These are phyloP conservation scores for Wickerhamiella kazuoi DNA, from an alignment of 805 yeast genomes.

Conservation along the genomic window DNA sequence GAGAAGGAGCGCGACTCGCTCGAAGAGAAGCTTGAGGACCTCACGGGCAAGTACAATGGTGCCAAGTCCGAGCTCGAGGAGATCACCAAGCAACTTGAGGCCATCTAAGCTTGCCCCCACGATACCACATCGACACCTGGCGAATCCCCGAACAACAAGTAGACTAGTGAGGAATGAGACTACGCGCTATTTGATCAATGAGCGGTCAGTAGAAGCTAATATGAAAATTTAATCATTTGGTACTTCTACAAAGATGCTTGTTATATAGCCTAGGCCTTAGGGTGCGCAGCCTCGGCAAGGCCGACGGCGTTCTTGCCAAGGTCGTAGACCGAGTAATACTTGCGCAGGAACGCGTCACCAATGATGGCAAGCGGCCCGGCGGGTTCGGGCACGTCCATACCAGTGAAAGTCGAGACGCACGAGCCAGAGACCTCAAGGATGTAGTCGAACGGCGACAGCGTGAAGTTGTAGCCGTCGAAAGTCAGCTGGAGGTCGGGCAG, in stretches of 20 bases:
- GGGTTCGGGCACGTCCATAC: conserved; percentile 95
- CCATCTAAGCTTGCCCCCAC: conserved; percentile 17
- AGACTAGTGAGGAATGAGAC: too few relatives aligned
- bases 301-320: conserved; percentile 85
- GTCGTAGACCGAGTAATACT: conserved; percentile 86
- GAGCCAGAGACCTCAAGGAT: conserved; percentile 87
- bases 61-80: conserved; percentile 92
- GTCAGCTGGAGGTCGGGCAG: conserved; percentile 87
- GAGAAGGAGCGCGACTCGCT: conserved; percentile 83
- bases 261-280: too few relatives aligned
- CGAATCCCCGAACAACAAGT: too few relatives aligned
- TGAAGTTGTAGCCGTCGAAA: conserved; percentile 80
- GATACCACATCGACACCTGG: too few relatives aligned
- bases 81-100: conserved; percentile 89
- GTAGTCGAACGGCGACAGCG: conserved; percentile 78
- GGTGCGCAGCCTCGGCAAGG: conserved; percentile 56
- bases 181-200: too few relatives aligned
- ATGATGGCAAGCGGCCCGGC: conserved; percentile 91
- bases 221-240: too few relatives aligned
- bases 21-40: conserved; percentile 82
- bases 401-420: conserved; percentile 91
- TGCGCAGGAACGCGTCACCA: conserved; percentile 96
- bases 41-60: conserved; percentile 59
- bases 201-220: too few relatives aligned
- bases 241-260: too few relatives aligned